Evolutionary conservation across 2,329 filamentous ascomycete species (phyloP), one percentile per base, ranked within the genome.

Genomic region (Exophiala lecanii-corni): DNA sequence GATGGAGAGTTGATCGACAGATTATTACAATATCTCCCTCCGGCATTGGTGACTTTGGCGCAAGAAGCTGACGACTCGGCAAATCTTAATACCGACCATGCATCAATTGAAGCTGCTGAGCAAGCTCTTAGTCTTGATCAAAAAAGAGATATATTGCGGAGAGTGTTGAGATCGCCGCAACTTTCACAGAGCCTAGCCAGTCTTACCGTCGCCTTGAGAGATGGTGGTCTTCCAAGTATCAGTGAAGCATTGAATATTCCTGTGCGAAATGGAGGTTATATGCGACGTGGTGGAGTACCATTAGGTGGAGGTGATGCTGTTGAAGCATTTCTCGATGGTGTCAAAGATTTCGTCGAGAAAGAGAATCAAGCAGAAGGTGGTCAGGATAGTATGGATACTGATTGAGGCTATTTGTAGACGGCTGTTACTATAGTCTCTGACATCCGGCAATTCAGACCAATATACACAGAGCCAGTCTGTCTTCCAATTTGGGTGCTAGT

Each of bases 151-250:
- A 76, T 97, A 9, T 66, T 98, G 32, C 82, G 81, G 62, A 84
- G 82, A 59, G 89, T 97, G 5, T 69, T 97, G 10, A 79, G 86
- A 51, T 94, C 86, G 53, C 91, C 92, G 13, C 92, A 98, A 60
- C 89, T 98, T 59, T 79, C 81, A 48, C 92, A 97, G 64, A 91
- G 87, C 54, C 68, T 96, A 28, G 79, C 81, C 1, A 92, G 85
- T 60, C 69, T 98, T 55, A 95, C 89, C 0, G 81, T 89, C 65
- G 92, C 92, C 9, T 71, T 98, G 42, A 76, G 89, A 44, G 91
- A 97, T 56, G 92, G 92, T 9, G 92, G 91, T 0, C 67, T 98
- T 44, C 89, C 91, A 3, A 94, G 82, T 56, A 84, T 98, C 51
- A 84, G 88, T 5, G 89, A 94, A 57, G 91, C 89, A 3, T 70